phyloP scores from a whole-genome alignment of 2,329 filamentous ascomycete species.

The Paracorniculantispora psalliotae region DNA sequence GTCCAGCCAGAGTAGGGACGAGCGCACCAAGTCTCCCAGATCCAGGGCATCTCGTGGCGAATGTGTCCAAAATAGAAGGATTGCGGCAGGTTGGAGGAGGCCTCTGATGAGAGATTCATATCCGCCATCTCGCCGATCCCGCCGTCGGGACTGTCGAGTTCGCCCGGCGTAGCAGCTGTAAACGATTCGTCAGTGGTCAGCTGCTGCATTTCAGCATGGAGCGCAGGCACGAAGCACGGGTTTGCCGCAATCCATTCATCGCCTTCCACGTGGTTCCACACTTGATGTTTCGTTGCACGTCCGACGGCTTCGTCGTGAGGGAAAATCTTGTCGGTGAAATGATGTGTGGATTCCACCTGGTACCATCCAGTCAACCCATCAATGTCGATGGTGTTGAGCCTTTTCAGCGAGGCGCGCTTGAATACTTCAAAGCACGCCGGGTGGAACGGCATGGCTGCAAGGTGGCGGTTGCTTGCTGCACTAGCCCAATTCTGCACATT shows the following conservation, averaged over 20 bases:
- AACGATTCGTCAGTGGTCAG: not conserved
- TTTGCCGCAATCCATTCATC: conserved; percentile 15
- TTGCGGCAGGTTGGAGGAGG: not conserved
- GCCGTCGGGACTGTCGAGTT: not conserved
- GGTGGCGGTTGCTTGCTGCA: not conserved
- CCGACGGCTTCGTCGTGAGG: conserved; percentile 6
- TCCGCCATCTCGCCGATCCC: not conserved
- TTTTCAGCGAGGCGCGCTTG: conserved; percentile 20
- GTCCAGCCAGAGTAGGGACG: conserved; percentile 14
- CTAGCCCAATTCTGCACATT: conserved; percentile 11
- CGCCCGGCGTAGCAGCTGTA: not conserved
- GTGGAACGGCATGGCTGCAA: conserved; percentile 23
- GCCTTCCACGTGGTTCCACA: conserved; percentile 10
- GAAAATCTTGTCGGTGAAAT: conserved; percentile 7
- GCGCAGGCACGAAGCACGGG: conserved; percentile 16
- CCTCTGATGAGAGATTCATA: not conserved
- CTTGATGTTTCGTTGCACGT: not conserved
- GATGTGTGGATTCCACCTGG: not conserved
- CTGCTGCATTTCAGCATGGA: not conserved
- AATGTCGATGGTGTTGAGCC: conserved; percentile 18
- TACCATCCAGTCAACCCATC: conserved; percentile 16
- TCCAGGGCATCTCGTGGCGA: conserved; percentile 14
- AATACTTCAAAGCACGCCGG: conserved; percentile 26
- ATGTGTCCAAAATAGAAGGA: conserved; percentile 7
- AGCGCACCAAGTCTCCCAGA: conserved; percentile 17